Conservation (phyloP, 345 rosid genomes). For the Cardiospermum halicacabum region DNA sequence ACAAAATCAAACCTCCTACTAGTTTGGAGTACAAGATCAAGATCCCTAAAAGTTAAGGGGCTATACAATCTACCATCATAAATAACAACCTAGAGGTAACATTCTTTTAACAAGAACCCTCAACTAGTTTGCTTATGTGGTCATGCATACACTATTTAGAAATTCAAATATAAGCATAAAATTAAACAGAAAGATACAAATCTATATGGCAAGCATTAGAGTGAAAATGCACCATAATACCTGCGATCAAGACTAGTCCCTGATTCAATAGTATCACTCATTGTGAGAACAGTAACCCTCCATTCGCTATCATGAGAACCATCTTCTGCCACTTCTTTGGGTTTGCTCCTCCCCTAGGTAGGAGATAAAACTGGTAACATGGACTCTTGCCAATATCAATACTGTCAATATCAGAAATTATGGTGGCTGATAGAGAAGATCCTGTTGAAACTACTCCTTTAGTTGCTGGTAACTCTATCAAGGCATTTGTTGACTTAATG, state of each 20-base stretch:
- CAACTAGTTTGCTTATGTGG: neutral
- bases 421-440: conserved; percentile 57
- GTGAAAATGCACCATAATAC: conserved; percentile 32
- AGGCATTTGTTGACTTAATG: conserved; percentile 88
- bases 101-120: too few relatives aligned
- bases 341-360: conserved; percentile 26
- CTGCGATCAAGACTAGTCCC: conserved; percentile 90
- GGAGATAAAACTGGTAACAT: conserved; percentile 30
- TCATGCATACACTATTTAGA: neutral
- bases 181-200: neutral
- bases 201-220: neutral
- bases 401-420: conserved; percentile 55
- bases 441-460: conserved; percentile 60
- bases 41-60: too few relatives aligned
- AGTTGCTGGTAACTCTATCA: conserved; percentile 78
- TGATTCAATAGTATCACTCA: conserved; percentile 87
- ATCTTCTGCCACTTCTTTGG: conserved; percentile 22
- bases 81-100: too few relatives aligned
- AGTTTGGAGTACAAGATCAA: too few relatives aligned
- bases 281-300: conserved; percentile 76
- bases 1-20: too few relatives aligned
- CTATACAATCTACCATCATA: too few relatives aligned
- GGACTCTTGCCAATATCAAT: conserved; percentile 19
- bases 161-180: neutral
- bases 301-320: conserved; percentile 26